Evolutionary conservation across 306 rosid genomes (phyloP).

Genomic region (Acacia melanoxylon): DNA sequence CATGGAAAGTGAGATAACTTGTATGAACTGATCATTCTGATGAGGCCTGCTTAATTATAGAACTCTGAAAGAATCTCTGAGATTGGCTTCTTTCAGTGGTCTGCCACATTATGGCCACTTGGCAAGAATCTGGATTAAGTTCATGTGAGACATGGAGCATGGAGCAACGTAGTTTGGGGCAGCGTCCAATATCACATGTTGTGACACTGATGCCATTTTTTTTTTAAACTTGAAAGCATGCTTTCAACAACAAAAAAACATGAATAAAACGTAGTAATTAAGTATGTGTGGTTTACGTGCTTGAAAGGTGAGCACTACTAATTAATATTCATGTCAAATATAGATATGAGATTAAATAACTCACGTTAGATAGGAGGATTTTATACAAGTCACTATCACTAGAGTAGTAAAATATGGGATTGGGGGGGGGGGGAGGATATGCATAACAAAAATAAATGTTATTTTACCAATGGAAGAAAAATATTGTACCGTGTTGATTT

Average conservation of each 20-base stretch:
- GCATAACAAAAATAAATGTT: neutral
- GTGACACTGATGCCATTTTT: neutral
- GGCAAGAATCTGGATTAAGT: neutral
- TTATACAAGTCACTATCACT: neutral
- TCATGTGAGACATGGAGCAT: neutral
- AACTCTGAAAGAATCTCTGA: neutral
- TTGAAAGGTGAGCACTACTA: neutral
- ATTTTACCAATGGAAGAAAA: neutral
- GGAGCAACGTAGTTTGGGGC: neutral
- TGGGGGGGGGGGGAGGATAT: neutral
- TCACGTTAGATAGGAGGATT: neutral
- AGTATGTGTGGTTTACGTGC: neutral
- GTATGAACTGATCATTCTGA: neutral
- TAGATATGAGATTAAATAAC: neutral
- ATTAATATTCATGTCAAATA: neutral
- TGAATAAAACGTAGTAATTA: too few relatives aligned
- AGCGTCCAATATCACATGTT: neutral
- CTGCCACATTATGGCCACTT: neutral
- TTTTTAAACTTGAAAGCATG: too few relatives aligned
- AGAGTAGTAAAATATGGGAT: neutral
- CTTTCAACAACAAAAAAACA: too few relatives aligned
- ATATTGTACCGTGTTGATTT: neutral
- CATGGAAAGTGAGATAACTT: neutral
- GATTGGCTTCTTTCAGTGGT: neutral
- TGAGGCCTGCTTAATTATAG: neutral